Base-by-base conservation (phyloP, 495 filamentous ascomycete genomes). In the Xylaria telfairii region DNA sequence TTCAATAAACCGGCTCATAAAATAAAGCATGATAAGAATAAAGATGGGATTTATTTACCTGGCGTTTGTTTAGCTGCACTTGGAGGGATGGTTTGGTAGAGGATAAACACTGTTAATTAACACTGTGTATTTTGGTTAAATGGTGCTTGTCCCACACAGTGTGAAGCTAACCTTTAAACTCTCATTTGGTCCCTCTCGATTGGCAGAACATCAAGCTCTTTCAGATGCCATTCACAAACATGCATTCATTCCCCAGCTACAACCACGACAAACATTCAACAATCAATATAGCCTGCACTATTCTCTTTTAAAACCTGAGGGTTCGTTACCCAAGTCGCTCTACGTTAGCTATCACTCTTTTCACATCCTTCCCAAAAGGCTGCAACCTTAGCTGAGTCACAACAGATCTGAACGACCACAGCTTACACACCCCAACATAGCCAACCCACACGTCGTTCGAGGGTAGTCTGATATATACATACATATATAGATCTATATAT, bases 361-460 rank as follows among this genome's bases (percentile, higher is more conserved):
- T 30, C 13, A 54, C 56, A 37, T 24, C 19, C 32, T 5, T n/a
- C 56, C 30, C 19, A 21, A 59, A 37, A 21, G n/a, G 32, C 15
- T 32, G 56, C n/a, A n/a, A n/a, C n/a, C n/a, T n/a, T 37, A 54
- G 12, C 4, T 59, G 56, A 2, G 17, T 59, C 28, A 37, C 10
- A 59, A 3, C 8, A 7, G 54, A 21, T 37, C 28, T 4, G 32
- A 30, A 59, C 37, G 32, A 37, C 32, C 7, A 32, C n/a, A 61
- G 42, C 59, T 61, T 42, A 61, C 59, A 61, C 30, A 26, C 59
- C 37, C 41, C 37, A 42, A 28, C 21, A 61, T 37, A 8, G 37
- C 59, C n/a, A 19, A 10, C n/a, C 41, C 57, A 39, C 34, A 24
- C 57, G 0, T 61, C 59, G 24, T 24, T 12, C 34, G n/a, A 61